phyloP scores from a whole-genome alignment of 1,139 yeast genomes.

The Geotrichum phurueaensis region DNA sequence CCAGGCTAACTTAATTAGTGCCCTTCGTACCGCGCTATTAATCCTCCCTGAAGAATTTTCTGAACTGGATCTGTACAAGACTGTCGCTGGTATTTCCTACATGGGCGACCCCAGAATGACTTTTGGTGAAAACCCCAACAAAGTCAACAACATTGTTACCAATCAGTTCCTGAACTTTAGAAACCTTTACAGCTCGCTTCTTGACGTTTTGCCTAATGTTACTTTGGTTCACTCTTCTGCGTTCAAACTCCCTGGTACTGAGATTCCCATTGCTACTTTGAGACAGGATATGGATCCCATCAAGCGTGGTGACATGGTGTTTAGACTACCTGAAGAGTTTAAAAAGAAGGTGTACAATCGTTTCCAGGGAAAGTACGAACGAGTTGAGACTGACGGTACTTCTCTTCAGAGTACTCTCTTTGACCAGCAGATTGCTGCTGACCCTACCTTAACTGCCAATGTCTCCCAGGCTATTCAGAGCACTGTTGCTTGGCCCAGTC shows the following conservation, averaged over 20 bases:
- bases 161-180: constrained; percentile 69
- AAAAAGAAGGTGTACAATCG: constrained; percentile 42
- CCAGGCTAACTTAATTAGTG: constrained; percentile 72
- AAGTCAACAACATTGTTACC: constrained; percentile 74
- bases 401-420: constrained; percentile 28
- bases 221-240: constrained; percentile 24
- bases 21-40: constrained; percentile 64
- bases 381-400: constrained; percentile 5
- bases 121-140: constrained; percentile 85
- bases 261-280: constrained; percentile 29
- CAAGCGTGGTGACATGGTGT: constrained; percentile 37
- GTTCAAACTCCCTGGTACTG: constrained; percentile 22
- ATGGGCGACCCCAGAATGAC: constrained; percentile 86
- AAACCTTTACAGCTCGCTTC: constrained; percentile 63
- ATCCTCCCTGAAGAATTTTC: constrained; percentile 49
- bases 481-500: constrained; percentile 64
- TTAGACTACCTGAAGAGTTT: constrained; percentile 49
- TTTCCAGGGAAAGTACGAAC: constrained; percentile 30
- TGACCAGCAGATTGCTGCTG: constrained; percentile 40
- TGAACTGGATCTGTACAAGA: constrained; percentile 63
- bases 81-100: constrained; percentile 76
- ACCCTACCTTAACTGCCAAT: constrained; percentile 37
- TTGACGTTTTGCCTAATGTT: constrained; percentile 42
- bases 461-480: constrained; percentile 45
- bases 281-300: constrained; percentile 36